These are phyloP conservation scores for Tubosaeta sp. DNA, from an alignment of 768 basidiomycete genomes.

Conservation along the genomic window DNA sequence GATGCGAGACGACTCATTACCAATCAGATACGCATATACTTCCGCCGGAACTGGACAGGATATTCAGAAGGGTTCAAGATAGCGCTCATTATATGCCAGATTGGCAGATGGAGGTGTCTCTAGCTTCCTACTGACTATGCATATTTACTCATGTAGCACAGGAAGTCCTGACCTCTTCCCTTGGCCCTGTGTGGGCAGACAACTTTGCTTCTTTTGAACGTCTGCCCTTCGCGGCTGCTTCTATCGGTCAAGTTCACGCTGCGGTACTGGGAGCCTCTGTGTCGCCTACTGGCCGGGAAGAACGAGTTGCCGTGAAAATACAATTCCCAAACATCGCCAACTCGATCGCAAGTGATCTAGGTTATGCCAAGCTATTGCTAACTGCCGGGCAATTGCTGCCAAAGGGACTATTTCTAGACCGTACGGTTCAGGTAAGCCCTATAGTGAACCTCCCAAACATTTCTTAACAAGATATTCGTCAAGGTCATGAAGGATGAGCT, in stretches of 20 bases:
- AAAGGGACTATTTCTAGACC: constrained; percentile 84
- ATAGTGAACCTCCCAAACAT: neutral
- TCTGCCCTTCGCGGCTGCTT: constrained; percentile 90
- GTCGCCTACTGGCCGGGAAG: constrained; percentile 52
- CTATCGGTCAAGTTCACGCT: constrained; percentile 92
- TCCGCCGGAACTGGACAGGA: constrained; percentile 81
- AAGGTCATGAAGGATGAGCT: constrained; percentile 88
- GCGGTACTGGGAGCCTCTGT: constrained; percentile 55
- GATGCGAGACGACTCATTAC: neutral
- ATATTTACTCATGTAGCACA: constrained; percentile 17
- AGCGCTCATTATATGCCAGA: constrained; percentile 98
- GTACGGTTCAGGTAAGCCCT: constrained; percentile 63
- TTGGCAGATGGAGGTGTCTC: constrained; percentile 89
- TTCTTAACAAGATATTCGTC: neutral
- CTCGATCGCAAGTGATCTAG: constrained; percentile 84
- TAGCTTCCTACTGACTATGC: neutral
- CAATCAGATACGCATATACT: constrained; percentile 78
- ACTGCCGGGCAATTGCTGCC: constrained; percentile 80
- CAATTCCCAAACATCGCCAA: constrained; percentile 92
- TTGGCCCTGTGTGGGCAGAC: constrained; percentile 71
- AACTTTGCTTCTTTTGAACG: constrained; percentile 75
- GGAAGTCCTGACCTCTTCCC: constrained; percentile 69
- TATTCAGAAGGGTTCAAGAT: constrained; percentile 89
- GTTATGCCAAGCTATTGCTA: constrained; percentile 79
- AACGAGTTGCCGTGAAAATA: constrained; percentile 76